Evolutionary conservation across 257 asterid species (phyloP).

Genomic region (Solanum lycopersicoides): DNA sequence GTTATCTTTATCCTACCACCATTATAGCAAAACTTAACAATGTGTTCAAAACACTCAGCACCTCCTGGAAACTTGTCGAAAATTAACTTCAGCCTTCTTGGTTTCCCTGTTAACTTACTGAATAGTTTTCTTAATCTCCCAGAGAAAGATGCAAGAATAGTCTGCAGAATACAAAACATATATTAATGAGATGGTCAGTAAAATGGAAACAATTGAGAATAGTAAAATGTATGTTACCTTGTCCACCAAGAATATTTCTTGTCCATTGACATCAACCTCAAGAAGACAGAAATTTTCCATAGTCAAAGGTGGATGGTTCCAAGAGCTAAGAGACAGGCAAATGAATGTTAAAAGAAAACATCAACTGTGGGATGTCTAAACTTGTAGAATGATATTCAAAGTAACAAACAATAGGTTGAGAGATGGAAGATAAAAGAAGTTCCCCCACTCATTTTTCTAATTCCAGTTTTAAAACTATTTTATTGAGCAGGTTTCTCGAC

Average conservation of each 20-base stretch:
- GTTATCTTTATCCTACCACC: constrained; percentile 24
- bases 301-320: not conserved
- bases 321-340: not conserved
- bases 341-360: not conserved
- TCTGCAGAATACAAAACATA: constrained; percentile 21
- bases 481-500: not conserved
- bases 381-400: not conserved
- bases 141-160: constrained; percentile 34
- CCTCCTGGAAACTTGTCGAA: constrained; percentile 66
- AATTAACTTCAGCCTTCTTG: constrained; percentile 26
- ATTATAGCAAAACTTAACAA: constrained; percentile 36
- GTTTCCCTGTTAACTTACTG: constrained; percentile 2
- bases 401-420: not conserved
- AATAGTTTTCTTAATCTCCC: constrained; percentile 33
- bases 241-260: constrained; percentile 36
- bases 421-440: not conserved
- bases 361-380: not conserved
- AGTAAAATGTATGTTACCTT: constrained; percentile 22
- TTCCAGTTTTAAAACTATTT: not conserved
- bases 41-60: constrained; percentile 43
- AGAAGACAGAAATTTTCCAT: constrained; percentile 30
- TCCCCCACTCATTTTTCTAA: not conserved
- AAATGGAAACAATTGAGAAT: not conserved
- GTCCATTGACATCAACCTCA: constrained; percentile 60
- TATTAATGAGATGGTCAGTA: not conserved